A percentile compares a stretch with the other conserved stretches of the same genome.
These are phyloP conservation scores for Myriosclerotinia duriaeana DNA, from an alignment of 2,329 filamentous ascomycete species.

Conservation along the genomic window DNA sequence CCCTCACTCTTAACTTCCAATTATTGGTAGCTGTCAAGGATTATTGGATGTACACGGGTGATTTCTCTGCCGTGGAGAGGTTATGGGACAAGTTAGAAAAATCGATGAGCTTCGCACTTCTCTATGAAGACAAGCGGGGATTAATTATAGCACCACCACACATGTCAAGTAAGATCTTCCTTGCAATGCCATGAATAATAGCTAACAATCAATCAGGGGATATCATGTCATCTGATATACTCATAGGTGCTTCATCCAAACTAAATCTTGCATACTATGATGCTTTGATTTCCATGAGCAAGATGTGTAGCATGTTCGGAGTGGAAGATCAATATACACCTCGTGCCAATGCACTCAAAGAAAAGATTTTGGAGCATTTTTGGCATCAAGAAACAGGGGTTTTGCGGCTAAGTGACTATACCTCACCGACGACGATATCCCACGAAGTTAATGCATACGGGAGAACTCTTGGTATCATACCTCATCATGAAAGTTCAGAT, in stretches of 20 bases:
- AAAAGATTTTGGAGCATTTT: conserved; percentile 28
- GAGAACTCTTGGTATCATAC: conserved; percentile 27
- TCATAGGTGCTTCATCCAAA: conserved; percentile 31
- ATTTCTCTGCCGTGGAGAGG: conserved; percentile 50
- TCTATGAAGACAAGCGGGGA: conserved; percentile 9
- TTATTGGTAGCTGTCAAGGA: conserved; percentile 14
- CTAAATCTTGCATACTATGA: conserved; percentile 35
- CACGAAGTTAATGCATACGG: conserved; percentile 33
- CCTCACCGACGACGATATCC: conserved; percentile 26
- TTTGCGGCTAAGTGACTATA: conserved; percentile 28
- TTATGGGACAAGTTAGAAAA: conserved; percentile 41
- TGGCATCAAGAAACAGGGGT: conserved; percentile 28
- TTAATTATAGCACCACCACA: conserved; percentile 6
- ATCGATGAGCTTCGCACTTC: conserved; percentile 2
- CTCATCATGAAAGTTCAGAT: conserved; percentile 17
- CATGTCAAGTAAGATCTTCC: conserved; percentile 9
- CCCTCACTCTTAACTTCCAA: neutral
- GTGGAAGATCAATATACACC: conserved; percentile 23
- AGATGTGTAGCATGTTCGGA: conserved; percentile 23
- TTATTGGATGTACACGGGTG: conserved; percentile 11
- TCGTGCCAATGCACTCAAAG: conserved; percentile 27
- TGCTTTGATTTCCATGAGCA: conserved; percentile 30
- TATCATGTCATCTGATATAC: conserved; percentile 3
- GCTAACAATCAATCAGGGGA: neutral
- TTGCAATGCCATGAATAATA: neutral